Evolutionary conservation across 2,329 filamentous ascomycete genomes (phyloP), one percentile per base, ranked within the genome.

Genomic region (Coniella lustricola): DNA sequence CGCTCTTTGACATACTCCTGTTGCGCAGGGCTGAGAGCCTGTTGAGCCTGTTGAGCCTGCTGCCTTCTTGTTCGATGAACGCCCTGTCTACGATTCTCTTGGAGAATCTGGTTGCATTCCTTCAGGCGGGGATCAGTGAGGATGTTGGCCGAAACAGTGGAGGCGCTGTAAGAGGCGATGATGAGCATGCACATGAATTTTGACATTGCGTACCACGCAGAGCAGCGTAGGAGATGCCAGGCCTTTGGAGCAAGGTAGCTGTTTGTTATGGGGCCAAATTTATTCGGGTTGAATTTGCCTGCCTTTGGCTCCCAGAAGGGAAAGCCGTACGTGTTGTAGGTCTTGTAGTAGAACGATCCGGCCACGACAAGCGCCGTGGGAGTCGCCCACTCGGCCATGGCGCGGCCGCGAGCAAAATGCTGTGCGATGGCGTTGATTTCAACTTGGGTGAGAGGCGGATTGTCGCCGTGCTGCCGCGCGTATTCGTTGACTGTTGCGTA

Each of bases 161-260:
- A 56, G 2, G 60, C 57, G 29, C 62, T 57, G 17, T 63, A 55
- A 2, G 62, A 67, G 39, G 50, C 47, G 31, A 67, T 59, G 17
- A 69, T 53, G 10, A 64, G 36, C 7, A 54, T 46, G 18, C 59
- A 47, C 1, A 56, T 53, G 33, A 68, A 12, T 45, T 53, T 60
- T 31, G 52, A 46, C 0, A 57, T 41, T 18, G 59, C 48, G 8
- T 56, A 58, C 58, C 71, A 73, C 9, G 61, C 55, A 1, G 51
- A n/a, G n/a, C 65, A 59, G 2, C 71, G 64, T 13, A 57, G 20
- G 12, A 47, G 33, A 46, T 72, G 68, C 71, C 70, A 73, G 17
- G 57, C 45, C 14, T 35, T 14, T 20, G 43, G 51, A 4, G 67
- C 63, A 0, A n/a, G 34, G 1, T 10, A 39, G 3, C 64, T 65